Evolutionary conservation across 202 grass and related monocot genomes (phyloP).

Genomic region (Musa balbisiana): DNA sequence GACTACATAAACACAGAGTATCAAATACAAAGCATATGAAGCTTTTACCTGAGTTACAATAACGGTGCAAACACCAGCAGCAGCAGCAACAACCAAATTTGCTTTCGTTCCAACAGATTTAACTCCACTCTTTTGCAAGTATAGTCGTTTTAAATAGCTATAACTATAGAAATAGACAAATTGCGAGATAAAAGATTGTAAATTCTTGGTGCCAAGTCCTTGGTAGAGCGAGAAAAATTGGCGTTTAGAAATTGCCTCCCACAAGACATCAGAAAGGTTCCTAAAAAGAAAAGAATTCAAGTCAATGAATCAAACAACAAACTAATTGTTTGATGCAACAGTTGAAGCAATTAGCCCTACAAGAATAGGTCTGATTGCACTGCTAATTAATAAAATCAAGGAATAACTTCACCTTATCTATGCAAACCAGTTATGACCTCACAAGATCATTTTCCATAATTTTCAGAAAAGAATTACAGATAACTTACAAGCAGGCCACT

Average conservation of each 20-base stretch:
- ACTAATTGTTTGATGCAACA: slow-evolving; percentile 13
- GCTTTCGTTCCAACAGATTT: slow-evolving; percentile 84
- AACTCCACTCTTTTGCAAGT: slow-evolving; percentile 70
- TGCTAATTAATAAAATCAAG: neutral
- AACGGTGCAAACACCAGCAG: slow-evolving; percentile 89
- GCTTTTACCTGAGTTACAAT: slow-evolving; percentile 61
- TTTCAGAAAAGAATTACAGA: no score
- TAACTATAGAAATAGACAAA: slow-evolving; percentile 97
- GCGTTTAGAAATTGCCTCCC: slow-evolving; percentile 71
- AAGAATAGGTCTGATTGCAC: neutral
- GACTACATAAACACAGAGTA: neutral
- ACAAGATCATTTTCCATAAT: no score
- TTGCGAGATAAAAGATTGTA: slow-evolving; percentile 86
- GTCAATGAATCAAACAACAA: neutral
- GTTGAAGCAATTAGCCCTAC: neutral
- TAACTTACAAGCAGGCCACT: no score
- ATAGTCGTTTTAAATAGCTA: slow-evolving; percentile 89
- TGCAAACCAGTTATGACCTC: no score
- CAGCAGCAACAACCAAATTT: slow-evolving; percentile 83
- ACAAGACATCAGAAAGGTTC: slow-evolving; percentile 89
- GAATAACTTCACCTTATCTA: neutral
- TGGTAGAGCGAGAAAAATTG: slow-evolving; percentile 87
- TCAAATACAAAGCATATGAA: neutral
- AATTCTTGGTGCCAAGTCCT: slow-evolving; percentile 85
- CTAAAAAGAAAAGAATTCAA: slow-evolving; percentile 37